phyloP scores from a whole-genome alignment of 345 rosid species.

The Rhizophora mangle region DNA sequence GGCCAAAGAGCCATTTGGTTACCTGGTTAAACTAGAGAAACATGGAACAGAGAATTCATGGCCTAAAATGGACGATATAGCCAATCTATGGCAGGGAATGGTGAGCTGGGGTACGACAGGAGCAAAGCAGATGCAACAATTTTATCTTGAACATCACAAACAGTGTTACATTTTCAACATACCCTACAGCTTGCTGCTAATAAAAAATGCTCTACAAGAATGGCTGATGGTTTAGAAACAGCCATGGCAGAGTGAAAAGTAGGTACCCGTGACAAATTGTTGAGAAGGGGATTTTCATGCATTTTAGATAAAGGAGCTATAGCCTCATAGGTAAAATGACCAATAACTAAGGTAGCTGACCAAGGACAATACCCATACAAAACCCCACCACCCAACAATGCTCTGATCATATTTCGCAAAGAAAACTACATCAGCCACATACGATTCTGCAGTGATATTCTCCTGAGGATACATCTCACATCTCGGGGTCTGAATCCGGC shows the following conservation, averaged over 20 bases:
- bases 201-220: constrained; percentile 31
- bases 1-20: background rate
- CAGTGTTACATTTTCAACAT: constrained; percentile 8
- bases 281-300: background rate
- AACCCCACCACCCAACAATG: constrained; percentile 17
- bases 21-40: background rate
- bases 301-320: constrained; percentile 14
- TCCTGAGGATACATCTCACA: background rate
- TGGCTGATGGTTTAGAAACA: constrained; percentile 14
- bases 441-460: constrained; percentile 25
- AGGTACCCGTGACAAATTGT: constrained; percentile 24
- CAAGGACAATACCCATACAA: constrained; percentile 39
- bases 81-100: too few relatives aligned
- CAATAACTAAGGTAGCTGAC: constrained; percentile 20
- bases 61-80: too few relatives aligned
- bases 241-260: constrained; percentile 23
- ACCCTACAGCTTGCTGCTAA: constrained; percentile 19
- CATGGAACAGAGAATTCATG: background rate
- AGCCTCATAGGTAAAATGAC: constrained; percentile 21
- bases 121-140: background rate
- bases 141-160: background rate
- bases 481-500: constrained; percentile 18
- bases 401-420: constrained; percentile 19
- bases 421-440: background rate
- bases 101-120: background rate